Conservation (phyloP, 441 rosid species). For the Kokia cookei region DNA sequence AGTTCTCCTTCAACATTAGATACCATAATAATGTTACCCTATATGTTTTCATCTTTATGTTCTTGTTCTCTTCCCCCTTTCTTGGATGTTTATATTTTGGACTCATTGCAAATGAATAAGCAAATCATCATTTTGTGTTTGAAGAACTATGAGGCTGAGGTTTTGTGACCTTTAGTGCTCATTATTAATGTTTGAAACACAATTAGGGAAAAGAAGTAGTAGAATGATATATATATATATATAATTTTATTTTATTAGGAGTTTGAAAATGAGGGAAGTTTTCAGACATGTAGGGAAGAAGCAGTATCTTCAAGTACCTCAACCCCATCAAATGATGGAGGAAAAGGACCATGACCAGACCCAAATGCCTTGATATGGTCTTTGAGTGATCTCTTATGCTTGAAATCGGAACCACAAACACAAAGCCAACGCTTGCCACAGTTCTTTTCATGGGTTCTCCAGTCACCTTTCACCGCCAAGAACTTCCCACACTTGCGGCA, state of each 20-base stretch:
- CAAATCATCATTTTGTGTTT: neutral
- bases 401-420: constrained; percentile 76
- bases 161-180: too few species aligned
- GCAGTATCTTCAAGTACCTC: constrained; percentile 18
- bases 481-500: constrained; percentile 76
- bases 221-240: neutral
- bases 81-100: constrained; percentile 6
- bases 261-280: neutral
- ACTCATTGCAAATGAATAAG: neutral
- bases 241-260: neutral
- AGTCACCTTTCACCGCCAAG: constrained; percentile 79
- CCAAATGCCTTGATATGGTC: constrained; percentile 81
- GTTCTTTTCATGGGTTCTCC: constrained; percentile 90
- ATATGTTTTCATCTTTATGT: neutral
- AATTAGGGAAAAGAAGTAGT: neutral
- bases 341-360: constrained; percentile 54
- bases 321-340: constrained; percentile 27
- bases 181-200: too few species aligned
- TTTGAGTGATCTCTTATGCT: constrained; percentile 87
- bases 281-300: constrained; percentile 16
- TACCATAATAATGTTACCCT: constrained; percentile 6
- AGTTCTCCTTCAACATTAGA: constrained; percentile 4
- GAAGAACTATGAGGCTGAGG: neutral
- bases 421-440: constrained; percentile 94
- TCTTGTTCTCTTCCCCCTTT: neutral